These are phyloP conservation scores for Alternaria novae-zelandiae DNA, from an alignment of 2,329 filamentous ascomycete genomes.

Conservation along the genomic window DNA sequence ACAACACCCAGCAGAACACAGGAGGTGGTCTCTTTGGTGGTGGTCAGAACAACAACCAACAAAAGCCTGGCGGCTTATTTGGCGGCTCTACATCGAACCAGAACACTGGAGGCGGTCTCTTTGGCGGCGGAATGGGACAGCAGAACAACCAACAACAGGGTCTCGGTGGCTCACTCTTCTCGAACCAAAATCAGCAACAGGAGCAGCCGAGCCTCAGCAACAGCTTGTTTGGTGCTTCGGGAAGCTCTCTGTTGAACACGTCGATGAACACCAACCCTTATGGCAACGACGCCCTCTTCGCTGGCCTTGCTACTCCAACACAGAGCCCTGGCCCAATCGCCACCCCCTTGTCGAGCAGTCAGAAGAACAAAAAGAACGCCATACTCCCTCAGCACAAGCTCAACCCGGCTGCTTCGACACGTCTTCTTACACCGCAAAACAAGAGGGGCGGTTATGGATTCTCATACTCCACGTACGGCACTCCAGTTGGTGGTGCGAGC, in stretches of 20 bases:
- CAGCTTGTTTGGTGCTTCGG: constrained; percentile 62
- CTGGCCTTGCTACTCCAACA: constrained; percentile 69
- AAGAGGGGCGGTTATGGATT: constrained; percentile 85
- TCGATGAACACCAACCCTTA: constrained; percentile 79
- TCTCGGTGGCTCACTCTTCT: constrained; percentile 51
- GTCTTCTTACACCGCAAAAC: constrained; percentile 77
- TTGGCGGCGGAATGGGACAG: constrained; percentile 50
- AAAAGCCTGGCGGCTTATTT: constrained; percentile 53
- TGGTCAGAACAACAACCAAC: constrained; percentile 52
- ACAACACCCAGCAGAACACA: constrained; percentile 42
- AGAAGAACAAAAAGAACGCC: constrained; percentile 78
- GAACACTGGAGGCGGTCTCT: constrained; percentile 55
- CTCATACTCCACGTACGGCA: constrained; percentile 90
- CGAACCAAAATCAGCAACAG: constrained; percentile 52
- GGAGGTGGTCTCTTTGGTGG: constrained; percentile 48
- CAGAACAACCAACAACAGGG: constrained; percentile 50
- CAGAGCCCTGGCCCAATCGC: constrained; percentile 86
- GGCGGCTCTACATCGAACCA: constrained; percentile 46
- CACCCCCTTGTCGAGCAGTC: constrained; percentile 79
- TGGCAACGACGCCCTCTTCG: constrained; percentile 85
- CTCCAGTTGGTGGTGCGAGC: constrained; percentile 73
- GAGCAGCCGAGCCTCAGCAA: constrained; percentile 47
- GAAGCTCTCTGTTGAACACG: constrained; percentile 58
- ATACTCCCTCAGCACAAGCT: constrained; percentile 88
- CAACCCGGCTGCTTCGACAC: constrained; percentile 78